Evolutionary conservation across 306 rosid genomes (phyloP).

Genomic region (Quercus gilva): DNA sequence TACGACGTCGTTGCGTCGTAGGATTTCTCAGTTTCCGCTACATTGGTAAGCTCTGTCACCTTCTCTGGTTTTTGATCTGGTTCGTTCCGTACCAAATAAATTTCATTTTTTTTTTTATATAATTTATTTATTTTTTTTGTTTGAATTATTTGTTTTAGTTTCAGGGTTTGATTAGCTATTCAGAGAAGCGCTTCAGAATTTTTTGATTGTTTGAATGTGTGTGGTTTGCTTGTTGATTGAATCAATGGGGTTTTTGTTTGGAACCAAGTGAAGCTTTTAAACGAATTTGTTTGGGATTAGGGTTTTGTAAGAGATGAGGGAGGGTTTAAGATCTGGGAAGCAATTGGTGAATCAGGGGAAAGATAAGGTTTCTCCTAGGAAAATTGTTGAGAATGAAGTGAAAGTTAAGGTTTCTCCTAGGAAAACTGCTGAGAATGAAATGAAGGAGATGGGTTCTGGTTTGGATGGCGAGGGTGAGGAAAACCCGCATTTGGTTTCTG

Average conservation of each 20-base stretch:
- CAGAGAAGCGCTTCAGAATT: background rate
- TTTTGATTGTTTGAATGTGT: background rate
- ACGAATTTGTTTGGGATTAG: slow-evolving; percentile 31
- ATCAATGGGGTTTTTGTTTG: slow-evolving; percentile 16
- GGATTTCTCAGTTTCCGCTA: slow-evolving; percentile 22
- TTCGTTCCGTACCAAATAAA: background rate
- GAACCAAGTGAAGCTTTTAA: slow-evolving; percentile 1
- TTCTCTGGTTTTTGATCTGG: slow-evolving; percentile 38
- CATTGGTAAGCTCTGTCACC: slow-evolving; percentile 57
- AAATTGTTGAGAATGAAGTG: slow-evolving; percentile 18
- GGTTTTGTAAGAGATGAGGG: slow-evolving; percentile 58
- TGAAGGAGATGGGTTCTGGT: slow-evolving; percentile 18
- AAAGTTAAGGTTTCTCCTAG: background rate
- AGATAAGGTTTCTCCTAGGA: slow-evolving; percentile 15
- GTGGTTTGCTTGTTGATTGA: slow-evolving; percentile 2
- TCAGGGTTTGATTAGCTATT: background rate
- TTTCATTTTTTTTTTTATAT: background rate
- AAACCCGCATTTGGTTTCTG: slow-evolving; percentile 12
- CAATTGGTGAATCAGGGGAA: slow-evolving; percentile 23
- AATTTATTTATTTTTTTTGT: background rate
- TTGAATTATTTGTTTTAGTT: background rate
- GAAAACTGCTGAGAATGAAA: slow-evolving; percentile 12
- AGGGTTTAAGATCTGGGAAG: slow-evolving; percentile 65
- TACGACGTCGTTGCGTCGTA: slow-evolving; percentile 14
- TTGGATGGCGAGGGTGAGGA: slow-evolving; percentile 32